Base-by-base conservation (phyloP, 306 rosid species). In the Glycine soja region DNA sequence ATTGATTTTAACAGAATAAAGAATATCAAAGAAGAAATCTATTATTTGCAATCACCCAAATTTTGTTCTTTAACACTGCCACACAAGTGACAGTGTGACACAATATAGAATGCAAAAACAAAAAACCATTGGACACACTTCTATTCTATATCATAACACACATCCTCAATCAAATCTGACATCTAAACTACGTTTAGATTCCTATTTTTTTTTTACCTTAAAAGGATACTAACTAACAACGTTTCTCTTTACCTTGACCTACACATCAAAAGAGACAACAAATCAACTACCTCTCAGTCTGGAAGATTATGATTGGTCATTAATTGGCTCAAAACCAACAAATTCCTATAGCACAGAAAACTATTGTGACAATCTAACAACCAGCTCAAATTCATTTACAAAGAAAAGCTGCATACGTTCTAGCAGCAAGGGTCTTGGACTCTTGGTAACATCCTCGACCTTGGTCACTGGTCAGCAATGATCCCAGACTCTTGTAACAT, bases 211-310 rank as follows among this genome's bases (percentile, higher is more conserved):
- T 42, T 70, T 77, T 15, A 80, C 6, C 50, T 6, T 78, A 34
- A 78, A 70, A 58, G 73, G 66, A 70, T 68, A 80, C 50, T 34
- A 42, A 80, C 50, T 34, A 42, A 48, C 56, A 45, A 75, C 46
- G 71, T 66, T 34, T 13, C 76, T 43, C 34, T 32, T 57, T 32
- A 10, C 48, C 38, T 13, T 3, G 34, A 54, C 16, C 50, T 69
- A 38, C 66, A 40, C 53, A 50, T 30, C 68, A 64, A 16, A 73
- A 43, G 48, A 42, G 10, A 24, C 40, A 75, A 81, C 8, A 53
- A 54, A 72, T 19, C 34, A 64, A 47, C 59, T 36, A 36, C 43
- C 43, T 61, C 43, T 71, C 15, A 50, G 56, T 10, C 67, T 5
- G 57, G 56, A 63, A 73, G 15, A 72, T 51, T 13, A 38, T 42